phyloP scores from a whole-genome alignment of 306 rosid species.

The Rosa chinensis region DNA sequence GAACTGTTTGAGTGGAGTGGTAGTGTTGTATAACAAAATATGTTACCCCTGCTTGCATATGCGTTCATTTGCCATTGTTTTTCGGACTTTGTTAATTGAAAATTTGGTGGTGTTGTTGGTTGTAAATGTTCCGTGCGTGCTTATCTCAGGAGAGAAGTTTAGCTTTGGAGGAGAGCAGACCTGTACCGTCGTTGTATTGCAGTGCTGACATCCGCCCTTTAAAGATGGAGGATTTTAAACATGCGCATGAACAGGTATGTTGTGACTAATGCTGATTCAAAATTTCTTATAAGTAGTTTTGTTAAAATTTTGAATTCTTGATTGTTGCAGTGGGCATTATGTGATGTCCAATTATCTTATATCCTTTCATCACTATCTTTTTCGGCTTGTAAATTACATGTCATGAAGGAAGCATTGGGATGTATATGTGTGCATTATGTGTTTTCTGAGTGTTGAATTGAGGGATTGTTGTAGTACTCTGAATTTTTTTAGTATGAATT shows the following conservation, averaged over 20 bases:
- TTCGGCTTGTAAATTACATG: neutral
- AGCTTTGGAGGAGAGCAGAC: slow-evolving; percentile 64
- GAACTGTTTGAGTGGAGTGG: neutral
- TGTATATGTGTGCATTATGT: neutral
- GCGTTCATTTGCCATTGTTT: neutral
- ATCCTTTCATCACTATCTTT: neutral
- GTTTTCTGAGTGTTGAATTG: neutral
- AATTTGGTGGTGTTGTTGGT: slow-evolving; percentile 1
- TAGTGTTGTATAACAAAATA: neutral
- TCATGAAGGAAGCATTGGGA: neutral
- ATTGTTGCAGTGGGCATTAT: neutral
- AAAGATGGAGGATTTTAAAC: slow-evolving; percentile 78
- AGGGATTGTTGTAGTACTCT: neutral
- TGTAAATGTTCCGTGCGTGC: slow-evolving; percentile 10
- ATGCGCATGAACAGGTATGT: slow-evolving; percentile 84
- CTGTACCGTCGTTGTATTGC: slow-evolving; percentile 60
- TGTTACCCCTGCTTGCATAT: neutral
- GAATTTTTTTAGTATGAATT: neutral
- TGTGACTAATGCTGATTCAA: neutral
- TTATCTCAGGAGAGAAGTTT: slow-evolving; percentile 62
- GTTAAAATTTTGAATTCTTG: neutral
- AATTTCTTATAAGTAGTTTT: neutral
- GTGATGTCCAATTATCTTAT: neutral
- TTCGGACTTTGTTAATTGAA: neutral
- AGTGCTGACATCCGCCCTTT: slow-evolving; percentile 71